Percentiles rank a stretch among this genome's conserved stretches.
phyloP scores from a whole-genome alignment of 768 basidiomycete genomes.

The Leccinellum luteum region DNA sequence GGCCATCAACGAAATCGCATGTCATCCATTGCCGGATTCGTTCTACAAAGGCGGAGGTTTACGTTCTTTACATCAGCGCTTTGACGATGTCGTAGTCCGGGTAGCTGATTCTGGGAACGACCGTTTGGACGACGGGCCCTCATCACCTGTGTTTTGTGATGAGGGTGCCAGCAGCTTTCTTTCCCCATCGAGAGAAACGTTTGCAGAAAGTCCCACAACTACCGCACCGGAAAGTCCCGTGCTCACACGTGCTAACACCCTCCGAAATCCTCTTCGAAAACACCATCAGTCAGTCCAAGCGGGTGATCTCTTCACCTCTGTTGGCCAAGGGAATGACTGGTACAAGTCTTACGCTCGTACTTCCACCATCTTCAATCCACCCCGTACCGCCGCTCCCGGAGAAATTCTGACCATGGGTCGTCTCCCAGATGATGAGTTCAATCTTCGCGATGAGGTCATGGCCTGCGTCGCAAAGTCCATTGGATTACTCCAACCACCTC shows the following conservation, averaged over 20 bases:
- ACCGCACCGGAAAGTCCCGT: background rate
- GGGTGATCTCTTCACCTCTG: constrained; percentile 69
- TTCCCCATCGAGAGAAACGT: constrained; percentile 20
- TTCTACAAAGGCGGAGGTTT: constrained; percentile 95
- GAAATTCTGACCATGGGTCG: constrained; percentile 20
- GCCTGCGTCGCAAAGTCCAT: constrained; percentile 97
- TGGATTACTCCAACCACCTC: constrained; percentile 83
- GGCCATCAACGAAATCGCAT: constrained; percentile 95
- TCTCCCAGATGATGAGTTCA: constrained; percentile 68
- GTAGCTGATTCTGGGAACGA: constrained; percentile 52
- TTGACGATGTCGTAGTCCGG: constrained; percentile 54
- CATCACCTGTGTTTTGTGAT: constrained; percentile 16
- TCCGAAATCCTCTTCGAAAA: constrained; percentile 18
- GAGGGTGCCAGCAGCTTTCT: constrained; percentile 8
- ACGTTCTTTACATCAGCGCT: constrained; percentile 86
- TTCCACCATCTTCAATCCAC: constrained; percentile 50
- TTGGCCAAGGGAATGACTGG: constrained; percentile 45
- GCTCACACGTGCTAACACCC: constrained; percentile 14
- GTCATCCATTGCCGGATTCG: constrained; percentile 85
- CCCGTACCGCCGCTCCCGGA: constrained; percentile 37
- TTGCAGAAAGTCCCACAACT: constrained; percentile 23
- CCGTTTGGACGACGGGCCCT: constrained; percentile 44
- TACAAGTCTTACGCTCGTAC: constrained; percentile 47
- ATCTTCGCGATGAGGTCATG: constrained; percentile 96
- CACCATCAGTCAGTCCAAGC: constrained; percentile 63